phyloP scores from a whole-genome alignment of 78 protist species.

The Emiliania huxleyi region DNA sequence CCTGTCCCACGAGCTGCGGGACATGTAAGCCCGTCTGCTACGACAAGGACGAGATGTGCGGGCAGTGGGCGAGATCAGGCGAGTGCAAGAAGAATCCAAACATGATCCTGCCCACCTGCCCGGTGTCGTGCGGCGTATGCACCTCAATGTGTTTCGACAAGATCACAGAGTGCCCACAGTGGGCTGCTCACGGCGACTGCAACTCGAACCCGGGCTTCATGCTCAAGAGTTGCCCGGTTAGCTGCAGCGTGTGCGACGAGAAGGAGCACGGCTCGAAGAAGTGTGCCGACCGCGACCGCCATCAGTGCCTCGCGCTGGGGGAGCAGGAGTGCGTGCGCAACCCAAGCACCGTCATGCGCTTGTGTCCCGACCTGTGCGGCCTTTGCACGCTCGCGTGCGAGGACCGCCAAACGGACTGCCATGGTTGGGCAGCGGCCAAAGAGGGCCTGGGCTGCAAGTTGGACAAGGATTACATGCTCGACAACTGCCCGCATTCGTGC shows the following conservation, averaged over 20 bases:
- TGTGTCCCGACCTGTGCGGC: neutral
- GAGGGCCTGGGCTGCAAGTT: too few species aligned
- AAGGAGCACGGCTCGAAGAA: too few species aligned
- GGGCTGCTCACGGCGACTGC: neutral
- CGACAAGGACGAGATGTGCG: neutral
- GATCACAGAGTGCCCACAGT: neutral
- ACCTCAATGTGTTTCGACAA: neutral
- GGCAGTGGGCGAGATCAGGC: neutral
- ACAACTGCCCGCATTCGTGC: too few species aligned
- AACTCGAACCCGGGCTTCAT: neutral
- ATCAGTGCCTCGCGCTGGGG: neutral
- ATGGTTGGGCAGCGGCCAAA: too few species aligned
- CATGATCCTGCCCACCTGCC: neutral
- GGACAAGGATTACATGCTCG: too few species aligned
- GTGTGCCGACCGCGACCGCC: neutral
- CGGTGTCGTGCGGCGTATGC: neutral
- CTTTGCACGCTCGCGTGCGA: neutral
- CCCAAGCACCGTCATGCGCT: neutral
- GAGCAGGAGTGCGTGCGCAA: neutral
- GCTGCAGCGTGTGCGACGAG: neutral
- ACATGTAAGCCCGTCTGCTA: neutral
- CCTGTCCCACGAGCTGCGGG: neutral
- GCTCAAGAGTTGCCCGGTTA: neutral
- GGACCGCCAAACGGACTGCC: too few species aligned
- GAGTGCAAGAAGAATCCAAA: neutral